Evolutionary conservation across 257 asterid species (phyloP).

Genomic region (Solanum virginianum): DNA sequence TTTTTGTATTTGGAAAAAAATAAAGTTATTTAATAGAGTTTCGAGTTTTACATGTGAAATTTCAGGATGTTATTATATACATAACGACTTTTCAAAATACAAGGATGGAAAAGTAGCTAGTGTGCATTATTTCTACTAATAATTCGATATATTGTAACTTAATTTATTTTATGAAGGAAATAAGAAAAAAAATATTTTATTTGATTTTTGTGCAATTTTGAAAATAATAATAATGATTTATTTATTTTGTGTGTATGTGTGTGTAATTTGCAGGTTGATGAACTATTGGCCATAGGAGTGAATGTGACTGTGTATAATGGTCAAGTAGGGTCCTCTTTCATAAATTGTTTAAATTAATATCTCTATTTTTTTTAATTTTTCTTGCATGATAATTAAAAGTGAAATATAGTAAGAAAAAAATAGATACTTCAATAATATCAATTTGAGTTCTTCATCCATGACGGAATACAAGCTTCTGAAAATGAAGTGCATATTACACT

Average conservation of each 20-base stretch:
- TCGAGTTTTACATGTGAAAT: neutral
- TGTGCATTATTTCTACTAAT: neutral
- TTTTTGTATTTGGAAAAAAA: too few species aligned
- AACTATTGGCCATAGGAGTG: constrained; percentile 71
- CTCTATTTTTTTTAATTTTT: neutral
- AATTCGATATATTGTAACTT: neutral
- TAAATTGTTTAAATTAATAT: neutral
- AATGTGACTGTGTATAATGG: constrained; percentile 77
- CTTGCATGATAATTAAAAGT: neutral
- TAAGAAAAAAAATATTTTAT: neutral
- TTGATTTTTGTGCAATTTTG: neutral
- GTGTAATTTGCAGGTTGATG: constrained; percentile 49
- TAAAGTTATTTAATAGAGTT: too few species aligned
- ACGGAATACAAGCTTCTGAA: too few species aligned
- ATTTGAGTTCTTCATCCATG: neutral
- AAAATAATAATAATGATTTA: neutral
- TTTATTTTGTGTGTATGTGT: neutral
- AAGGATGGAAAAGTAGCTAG: neutral
- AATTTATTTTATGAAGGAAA: too few species aligned
- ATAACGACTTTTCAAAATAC: neutral
- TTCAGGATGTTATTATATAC: neutral
- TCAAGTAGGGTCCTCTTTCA: constrained; percentile 42
- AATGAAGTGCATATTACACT: too few species aligned
- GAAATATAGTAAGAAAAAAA: neutral
- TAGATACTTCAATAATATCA: neutral